Percentiles rank a stretch among this genome's conserved stretches.
Conservation (phyloP, 192 early-diverging fungal genomes). For the Gigaspora rosea region DNA sequence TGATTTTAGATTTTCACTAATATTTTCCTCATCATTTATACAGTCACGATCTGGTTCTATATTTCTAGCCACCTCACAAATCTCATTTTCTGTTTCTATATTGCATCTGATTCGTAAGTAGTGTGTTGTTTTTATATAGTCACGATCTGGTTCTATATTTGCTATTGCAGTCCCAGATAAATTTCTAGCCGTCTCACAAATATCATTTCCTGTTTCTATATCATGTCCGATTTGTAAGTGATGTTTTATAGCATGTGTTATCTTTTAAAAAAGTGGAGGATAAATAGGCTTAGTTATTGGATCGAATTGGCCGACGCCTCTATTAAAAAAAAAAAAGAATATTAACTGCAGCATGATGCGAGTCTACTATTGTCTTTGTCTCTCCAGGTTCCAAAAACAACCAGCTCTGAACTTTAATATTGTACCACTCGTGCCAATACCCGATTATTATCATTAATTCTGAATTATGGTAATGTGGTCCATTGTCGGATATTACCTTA, state of each 20-base stretch:
- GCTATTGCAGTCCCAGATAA: neutral
- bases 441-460: too few species aligned
- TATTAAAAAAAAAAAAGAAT: too few species aligned
- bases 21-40: neutral
- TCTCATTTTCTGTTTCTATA: neutral
- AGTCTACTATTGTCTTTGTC: too few species aligned
- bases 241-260: neutral
- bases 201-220: neutral
- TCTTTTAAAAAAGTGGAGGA: too few species aligned
- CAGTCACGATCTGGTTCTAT: neutral
- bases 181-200: neutral
- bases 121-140: neutral
- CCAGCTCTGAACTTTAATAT: too few species aligned
- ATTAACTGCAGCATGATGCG: too few species aligned
- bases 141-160: neutral
- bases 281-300: too few species aligned
- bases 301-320: too few species aligned
- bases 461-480: too few species aligned
- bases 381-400: too few species aligned
- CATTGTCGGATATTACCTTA: too few species aligned
- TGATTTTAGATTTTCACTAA: neutral
- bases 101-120: neutral
- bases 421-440: too few species aligned
- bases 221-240: neutral
- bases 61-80: neutral